These are phyloP conservation scores for Rhizophagus sp. DNA, from an alignment of 192 early-diverging fungal genomes.

Conservation along the genomic window DNA sequence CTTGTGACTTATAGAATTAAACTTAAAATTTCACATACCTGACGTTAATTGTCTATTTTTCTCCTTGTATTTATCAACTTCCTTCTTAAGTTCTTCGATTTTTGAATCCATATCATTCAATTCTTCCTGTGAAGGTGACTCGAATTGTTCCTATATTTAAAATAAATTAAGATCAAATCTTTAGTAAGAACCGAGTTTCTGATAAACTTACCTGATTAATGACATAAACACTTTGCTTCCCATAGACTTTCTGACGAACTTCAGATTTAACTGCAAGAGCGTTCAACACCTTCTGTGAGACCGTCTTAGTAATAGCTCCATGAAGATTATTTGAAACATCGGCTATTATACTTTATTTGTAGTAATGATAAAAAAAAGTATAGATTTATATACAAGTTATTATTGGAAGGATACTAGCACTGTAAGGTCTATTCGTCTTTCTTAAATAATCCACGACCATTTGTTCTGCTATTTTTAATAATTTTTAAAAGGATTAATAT, in stretches of 20 bases:
- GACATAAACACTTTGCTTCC: constrained; percentile 51
- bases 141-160: constrained; percentile 39
- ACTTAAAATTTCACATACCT: constrained; percentile 31
- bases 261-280: constrained; percentile 39
- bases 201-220: constrained; percentile 39
- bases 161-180: background rate
- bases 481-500: background rate
- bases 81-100: constrained; percentile 54
- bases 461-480: constrained; percentile 36
- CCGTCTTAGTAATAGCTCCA: constrained; percentile 40
- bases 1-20: background rate
- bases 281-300: constrained; percentile 41
- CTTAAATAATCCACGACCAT: constrained; percentile 46
- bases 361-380: background rate
- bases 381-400: background rate
- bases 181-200: background rate
- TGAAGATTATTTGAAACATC: constrained; percentile 49
- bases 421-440: constrained; percentile 50
- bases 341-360: constrained; percentile 28
- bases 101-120: constrained; percentile 54
- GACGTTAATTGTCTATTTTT: constrained; percentile 48
- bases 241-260: constrained; percentile 41
- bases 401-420: constrained; percentile 39
- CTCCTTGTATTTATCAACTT: constrained; percentile 54
- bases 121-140: constrained; percentile 41